phyloP scores from a whole-genome alignment of 805 yeast genomes.

The Metschnikowia koreensis region DNA sequence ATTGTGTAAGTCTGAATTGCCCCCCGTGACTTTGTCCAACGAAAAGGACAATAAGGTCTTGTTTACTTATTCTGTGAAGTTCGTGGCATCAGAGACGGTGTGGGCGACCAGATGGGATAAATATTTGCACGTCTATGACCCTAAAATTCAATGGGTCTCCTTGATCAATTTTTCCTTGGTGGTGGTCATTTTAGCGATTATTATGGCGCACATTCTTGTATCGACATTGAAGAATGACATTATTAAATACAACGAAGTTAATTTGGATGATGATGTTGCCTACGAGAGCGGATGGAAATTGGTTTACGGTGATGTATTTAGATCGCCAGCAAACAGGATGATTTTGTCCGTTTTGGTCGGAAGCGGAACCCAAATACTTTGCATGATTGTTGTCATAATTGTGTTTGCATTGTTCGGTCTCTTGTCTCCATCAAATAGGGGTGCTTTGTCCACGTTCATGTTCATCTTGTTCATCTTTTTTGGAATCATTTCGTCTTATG shows the following conservation, averaged over 20 bases:
- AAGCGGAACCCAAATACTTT: constrained; percentile 78
- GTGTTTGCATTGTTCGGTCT: constrained; percentile 85
- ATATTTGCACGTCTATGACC: constrained; percentile 86
- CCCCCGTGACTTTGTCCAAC: constrained; percentile 49
- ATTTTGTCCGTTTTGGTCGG: constrained; percentile 80
- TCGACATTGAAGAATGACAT: constrained; percentile 84
- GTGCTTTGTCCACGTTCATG: constrained; percentile 87
- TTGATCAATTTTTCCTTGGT: constrained; percentile 81
- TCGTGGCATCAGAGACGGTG: constrained; percentile 64
- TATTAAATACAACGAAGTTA: constrained; percentile 82
- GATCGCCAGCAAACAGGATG: constrained; percentile 73
- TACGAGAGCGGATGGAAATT: constrained; percentile 98
- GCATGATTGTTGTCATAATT: constrained; percentile 72
- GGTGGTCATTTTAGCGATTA: constrained; percentile 70
- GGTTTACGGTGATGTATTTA: constrained; percentile 91
- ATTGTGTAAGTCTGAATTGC: constrained; percentile 30
- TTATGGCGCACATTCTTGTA: constrained; percentile 74
- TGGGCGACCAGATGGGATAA: constrained; percentile 99
- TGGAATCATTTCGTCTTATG: constrained; percentile 81
- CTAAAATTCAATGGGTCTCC: constrained; percentile 95
- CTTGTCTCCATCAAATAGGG: constrained; percentile 91
- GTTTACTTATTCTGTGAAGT: constrained; percentile 82
- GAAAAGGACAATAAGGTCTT: constrained; percentile 51
- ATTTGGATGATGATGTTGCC: constrained; percentile 79
- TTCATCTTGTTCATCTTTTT: constrained; percentile 77